Conservation (phyloP, 1,284 basidiomycete species). For the Microbotryum lychnidis-dioicae region DNA sequence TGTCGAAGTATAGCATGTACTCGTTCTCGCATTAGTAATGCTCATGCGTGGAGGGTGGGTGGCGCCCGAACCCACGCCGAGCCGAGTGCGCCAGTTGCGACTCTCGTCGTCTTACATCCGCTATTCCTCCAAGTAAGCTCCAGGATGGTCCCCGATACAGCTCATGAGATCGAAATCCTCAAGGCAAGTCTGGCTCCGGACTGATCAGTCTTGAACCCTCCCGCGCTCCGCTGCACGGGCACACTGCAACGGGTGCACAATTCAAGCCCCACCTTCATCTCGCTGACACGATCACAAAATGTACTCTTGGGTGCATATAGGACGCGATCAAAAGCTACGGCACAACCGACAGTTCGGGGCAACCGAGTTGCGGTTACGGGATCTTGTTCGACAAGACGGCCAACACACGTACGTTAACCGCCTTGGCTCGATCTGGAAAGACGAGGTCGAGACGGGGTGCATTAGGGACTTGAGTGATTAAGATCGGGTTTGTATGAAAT, state of each 20-base stretch:
- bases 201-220: not conserved
- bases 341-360: not conserved
- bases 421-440: too few species aligned
- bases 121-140: too few species aligned
- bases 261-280: not conserved
- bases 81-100: too few species aligned
- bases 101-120: too few species aligned
- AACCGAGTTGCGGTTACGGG: conserved; percentile 14
- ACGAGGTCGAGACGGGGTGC: too few species aligned
- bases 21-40: too few species aligned
- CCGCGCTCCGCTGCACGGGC: not conserved
- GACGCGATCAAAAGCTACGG: conserved; percentile 23
- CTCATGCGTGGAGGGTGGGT: too few species aligned
- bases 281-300: not conserved
- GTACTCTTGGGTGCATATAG: conserved; percentile 2
- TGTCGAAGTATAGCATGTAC: too few species aligned
- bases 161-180: conserved; percentile 16
- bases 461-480: too few species aligned
- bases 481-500: too few species aligned
- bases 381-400: conserved; percentile 20
- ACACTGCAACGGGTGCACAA: too few species aligned
- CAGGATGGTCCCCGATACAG: conserved; percentile 2
- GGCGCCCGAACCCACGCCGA: too few species aligned
- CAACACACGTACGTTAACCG: not conserved
- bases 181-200: not conserved